Evolutionary conservation across 306 rosid genomes (phyloP).

Genomic region (Inga leiocalycina): DNA sequence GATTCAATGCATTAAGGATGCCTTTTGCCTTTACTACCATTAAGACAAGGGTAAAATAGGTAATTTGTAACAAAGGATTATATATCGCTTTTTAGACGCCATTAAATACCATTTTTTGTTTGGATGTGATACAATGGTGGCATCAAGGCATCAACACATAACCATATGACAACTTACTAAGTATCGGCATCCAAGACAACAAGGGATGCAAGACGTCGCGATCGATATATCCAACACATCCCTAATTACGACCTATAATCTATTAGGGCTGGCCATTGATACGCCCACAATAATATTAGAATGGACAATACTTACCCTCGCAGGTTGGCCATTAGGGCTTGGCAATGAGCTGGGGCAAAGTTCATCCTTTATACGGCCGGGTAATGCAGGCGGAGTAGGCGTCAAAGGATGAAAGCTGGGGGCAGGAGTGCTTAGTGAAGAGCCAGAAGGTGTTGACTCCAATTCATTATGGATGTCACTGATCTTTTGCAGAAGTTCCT

Average conservation of each 20-base stretch:
- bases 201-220: neutral
- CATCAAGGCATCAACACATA: neutral
- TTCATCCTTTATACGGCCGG: slow-evolving; percentile 80
- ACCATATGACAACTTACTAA: neutral
- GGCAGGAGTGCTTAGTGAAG: slow-evolving; percentile 59
- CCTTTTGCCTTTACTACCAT: neutral
- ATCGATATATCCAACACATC: neutral
- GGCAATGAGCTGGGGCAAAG: slow-evolving; percentile 78
- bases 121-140: neutral
- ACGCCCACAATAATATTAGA: neutral
- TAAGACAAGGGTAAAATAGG: neutral
- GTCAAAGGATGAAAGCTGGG: slow-evolving; percentile 83
- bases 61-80: neutral
- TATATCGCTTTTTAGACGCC: neutral
- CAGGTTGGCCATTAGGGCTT: slow-evolving; percentile 79
- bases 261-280: neutral
- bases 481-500: slow-evolving; percentile 89
- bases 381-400: slow-evolving; percentile 73
- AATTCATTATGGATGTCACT: slow-evolving; percentile 83
- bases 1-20: neutral
- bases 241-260: neutral
- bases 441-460: slow-evolving; percentile 68
- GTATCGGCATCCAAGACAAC: neutral
- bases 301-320: slow-evolving; percentile 57
- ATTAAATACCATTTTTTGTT: neutral